Evolutionary conservation across 768 basidiomycete genomes (phyloP), one percentile per base, ranked within the genome.

Genomic region (Mycena belliarum): DNA sequence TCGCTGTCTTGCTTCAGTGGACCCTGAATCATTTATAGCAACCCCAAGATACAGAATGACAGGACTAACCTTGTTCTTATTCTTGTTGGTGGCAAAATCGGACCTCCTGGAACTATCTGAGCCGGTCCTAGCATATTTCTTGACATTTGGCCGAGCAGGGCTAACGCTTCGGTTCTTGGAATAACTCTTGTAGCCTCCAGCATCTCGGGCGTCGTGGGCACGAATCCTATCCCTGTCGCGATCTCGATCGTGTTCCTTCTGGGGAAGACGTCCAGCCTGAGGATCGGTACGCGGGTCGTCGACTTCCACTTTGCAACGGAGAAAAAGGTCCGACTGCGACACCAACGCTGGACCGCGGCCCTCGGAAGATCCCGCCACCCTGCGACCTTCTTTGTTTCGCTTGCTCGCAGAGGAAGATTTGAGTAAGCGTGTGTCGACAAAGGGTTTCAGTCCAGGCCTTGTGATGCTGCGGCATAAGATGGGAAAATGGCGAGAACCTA

Each of bases 251-350:
- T 46, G 25, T 5, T 55, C 49, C 26, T 45, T 54, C 20, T 52
- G 51, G 14, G 28, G 16, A 18, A 37, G 28, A 7, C 40, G 47
- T 37, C 43, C 54, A 5, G 48, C 44, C n/a, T n/a, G n/a, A n/a
- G n/a, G n/a, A 32, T 60, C 59, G 18, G 24, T 11, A 28, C 59
- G 59, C 43, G 41, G 59, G n/a, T 65, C 60, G 48, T 69, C 67
- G 24, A 59, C 59, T 59, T 70, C 69, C 23, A 66, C 61, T 56
- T 72, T 68, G 53, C 69, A 67, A n/a, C 65, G 70, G 28, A 67
- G 68, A 60, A 78, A 82, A 49, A 77, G 63, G 61, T 81, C 80
- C 21, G 73, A 68, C 63, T 82, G 81, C 24, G 81, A 68, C 26
- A 72, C 68, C 50, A 80, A 61, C 10, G 81, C 76, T 33, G 65